A percentile compares a stretch with the other conserved stretches of the same genome.
Evolutionary conservation across 148 eudicot species (phyloP).

Genomic region (Fallopia convolvulus): DNA sequence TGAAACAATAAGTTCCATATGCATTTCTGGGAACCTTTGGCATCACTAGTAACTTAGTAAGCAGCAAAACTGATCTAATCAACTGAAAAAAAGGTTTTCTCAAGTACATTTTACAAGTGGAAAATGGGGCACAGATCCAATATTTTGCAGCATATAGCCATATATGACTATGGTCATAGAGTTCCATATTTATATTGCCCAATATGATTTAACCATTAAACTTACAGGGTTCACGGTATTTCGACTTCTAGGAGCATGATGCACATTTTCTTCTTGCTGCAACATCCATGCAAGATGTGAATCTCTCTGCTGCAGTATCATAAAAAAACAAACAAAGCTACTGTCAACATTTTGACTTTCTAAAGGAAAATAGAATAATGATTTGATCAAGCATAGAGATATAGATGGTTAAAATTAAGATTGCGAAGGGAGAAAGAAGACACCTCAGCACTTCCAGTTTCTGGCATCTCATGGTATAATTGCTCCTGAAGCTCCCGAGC

Average conservation of each 20-base stretch:
- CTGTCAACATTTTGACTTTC: conserved; percentile 1
- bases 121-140: background rate
- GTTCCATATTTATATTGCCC: background rate
- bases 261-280: conserved; percentile 32
- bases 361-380: background rate
- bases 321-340: conserved; percentile 3
- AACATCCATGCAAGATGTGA: conserved; percentile 30
- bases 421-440: conserved; percentile 7
- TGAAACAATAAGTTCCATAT: background rate
- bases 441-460: conserved; percentile 44
- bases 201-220: background rate
- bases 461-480: conserved; percentile 61
- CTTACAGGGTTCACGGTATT: conserved; percentile 8
- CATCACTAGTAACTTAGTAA: background rate
- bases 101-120: background rate
- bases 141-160: background rate
- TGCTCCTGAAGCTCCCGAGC: conserved; percentile 94
- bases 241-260: conserved; percentile 30
- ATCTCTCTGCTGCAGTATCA: conserved; percentile 26
- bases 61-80: background rate
- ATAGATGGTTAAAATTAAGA: background rate
- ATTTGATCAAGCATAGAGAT: background rate
- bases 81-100: background rate
- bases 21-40: background rate
- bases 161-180: background rate